Conservation (phyloP, 176 grass and related monocot species). For the Zoysia japonica region DNA sequence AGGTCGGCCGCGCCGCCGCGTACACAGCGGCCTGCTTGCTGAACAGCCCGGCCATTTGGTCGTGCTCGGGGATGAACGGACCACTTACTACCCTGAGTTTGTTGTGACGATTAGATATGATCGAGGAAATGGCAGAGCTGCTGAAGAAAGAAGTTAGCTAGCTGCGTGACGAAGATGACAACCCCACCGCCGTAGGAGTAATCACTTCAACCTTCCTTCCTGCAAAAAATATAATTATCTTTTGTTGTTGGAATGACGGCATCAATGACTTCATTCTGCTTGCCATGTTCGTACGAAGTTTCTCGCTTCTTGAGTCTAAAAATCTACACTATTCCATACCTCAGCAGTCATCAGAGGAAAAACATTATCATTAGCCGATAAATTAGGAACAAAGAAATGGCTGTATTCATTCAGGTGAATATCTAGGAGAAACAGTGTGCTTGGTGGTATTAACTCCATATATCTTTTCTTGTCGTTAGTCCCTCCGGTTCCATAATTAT, state of each 20-base stretch:
- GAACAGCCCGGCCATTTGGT: background rate
- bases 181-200: background rate
- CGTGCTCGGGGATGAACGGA: background rate
- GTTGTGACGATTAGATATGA: conserved; percentile 7
- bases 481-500: too few species aligned
- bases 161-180: background rate
- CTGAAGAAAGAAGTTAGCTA: background rate
- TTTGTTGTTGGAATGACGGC: conserved; percentile 18
- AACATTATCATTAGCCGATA: background rate
- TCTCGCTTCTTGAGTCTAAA: background rate
- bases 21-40: background rate
- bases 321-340: background rate
- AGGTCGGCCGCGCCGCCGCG: conserved; percentile 5
- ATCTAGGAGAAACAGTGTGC: background rate
- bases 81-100: background rate
- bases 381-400: background rate
- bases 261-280: conserved; percentile 22
- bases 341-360: too few species aligned
- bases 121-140: background rate
- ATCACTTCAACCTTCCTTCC: background rate
- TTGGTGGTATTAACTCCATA: too few species aligned
- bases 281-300: background rate
- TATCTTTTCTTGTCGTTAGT: too few species aligned
- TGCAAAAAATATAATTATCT: background rate
- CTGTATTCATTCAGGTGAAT: background rate